Base-by-base conservation (phyloP, 2,329 filamentous ascomycete genomes). In the Pseudovirgaria hyperparasitica region DNA sequence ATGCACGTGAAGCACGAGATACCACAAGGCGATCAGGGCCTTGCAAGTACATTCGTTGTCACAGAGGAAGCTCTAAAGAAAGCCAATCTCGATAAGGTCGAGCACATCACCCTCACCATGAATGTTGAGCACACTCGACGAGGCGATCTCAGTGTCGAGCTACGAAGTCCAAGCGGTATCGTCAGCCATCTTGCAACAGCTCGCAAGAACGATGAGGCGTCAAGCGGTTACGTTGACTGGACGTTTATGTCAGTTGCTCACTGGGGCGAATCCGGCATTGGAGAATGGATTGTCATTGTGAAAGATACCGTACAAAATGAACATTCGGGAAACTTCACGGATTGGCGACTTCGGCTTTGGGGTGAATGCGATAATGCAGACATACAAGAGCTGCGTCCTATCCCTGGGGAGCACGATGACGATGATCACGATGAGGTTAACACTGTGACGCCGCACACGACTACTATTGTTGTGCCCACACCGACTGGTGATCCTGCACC, bases 161-260 rank as follows among this genome's bases (percentile, higher is more conserved):
- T 98, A 23, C 72, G 82, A 46, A 93, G 85, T 42, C 90, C 90
- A 0, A 63, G 72, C 17, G 81, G 82, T 7, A 60, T 94, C 31
- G 63, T 84, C 36, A 93, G 84, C 47, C 77, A 93, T 46, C 71
- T 98, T 28, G 79, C 86, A 4, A 80, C 76, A 9, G 63, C 77
- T 2, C 78, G 90, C 37, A 67, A 67, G 33, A 54, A 71, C 13
- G 90, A 98, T 51, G 61, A 67, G 2, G 68, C 67, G 19, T 49
- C 58, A 1, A 55, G 58, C 13, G 90, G 90, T 6, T 98, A 96
- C 50, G 61, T 76, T 19, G 84, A 96, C 57, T 98, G 90, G 90
- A 96, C 87, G 0, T 98, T 98, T 45, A 98, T 98, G 90, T 92
- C 78, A 35, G 90, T 98, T 19, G 86, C 77, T 37, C 90, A 98